Evolutionary conservation across 768 basidiomycete species (phyloP), one percentile per base, ranked within the genome.

Genomic region (Boletus subcaerulescens): DNA sequence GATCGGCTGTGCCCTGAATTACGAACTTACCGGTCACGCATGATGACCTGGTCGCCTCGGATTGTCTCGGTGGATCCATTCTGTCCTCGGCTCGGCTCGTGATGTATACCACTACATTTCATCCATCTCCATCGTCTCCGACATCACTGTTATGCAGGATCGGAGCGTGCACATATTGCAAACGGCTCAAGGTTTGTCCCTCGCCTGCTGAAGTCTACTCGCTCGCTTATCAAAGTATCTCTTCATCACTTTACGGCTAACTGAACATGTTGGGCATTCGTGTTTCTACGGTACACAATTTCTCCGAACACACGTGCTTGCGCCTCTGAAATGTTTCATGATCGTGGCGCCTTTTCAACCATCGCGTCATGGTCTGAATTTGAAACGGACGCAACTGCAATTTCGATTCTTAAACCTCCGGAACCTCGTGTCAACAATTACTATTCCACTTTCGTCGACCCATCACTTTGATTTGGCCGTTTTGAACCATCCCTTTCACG

Each of bases 131-230:
- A 43, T 56, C 55, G 31, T 10, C 29, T 61, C 42, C 39, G n/a
- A 50, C 39, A 51, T 48, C 33, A 55, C 43, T 47, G 41, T 26
- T 36, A 29, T 60, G 41, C 68, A 92, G 89, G 41, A 84, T 86
- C 58, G 89, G 91, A 53, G 91, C 91, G 41, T 93, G 91, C 71
- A 87, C 81, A 4, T 84, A 92, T 65, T 93, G 91, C 80, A 93
- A 91, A 71, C 87, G 85, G 65, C 83, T 92, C 64, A 93, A 93
- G 86, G 89, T 87, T 72, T 54, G 83, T 74, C 32, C 54, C 45
- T 50, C 49, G 26, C 48, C 46, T 61, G 20, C 18, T 48, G 7
- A 5, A n/a, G 22, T 14, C 26, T 41, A 22, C 43, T 44, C 12
- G 49, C 22, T 63, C 48, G 56, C 65, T 73, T 57, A 72, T 50